These are phyloP conservation scores for Cadophora sp. DNA, from an alignment of 2,329 filamentous ascomycete genomes.

Conservation along the genomic window DNA sequence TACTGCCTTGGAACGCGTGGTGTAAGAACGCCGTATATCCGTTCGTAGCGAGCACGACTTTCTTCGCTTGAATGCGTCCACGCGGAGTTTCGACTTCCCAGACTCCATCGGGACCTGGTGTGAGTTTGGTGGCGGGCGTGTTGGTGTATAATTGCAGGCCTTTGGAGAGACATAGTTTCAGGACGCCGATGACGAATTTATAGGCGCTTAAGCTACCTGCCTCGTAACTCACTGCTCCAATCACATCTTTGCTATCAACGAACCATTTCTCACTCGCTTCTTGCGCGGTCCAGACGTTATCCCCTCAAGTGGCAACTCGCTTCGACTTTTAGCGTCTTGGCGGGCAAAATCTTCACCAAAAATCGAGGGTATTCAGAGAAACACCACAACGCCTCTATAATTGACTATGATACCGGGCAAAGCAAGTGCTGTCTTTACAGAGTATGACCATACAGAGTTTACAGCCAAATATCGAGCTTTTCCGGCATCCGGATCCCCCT, in stretches of 20 bases:
- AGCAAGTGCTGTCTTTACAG: too few relatives aligned
- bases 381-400: too few relatives aligned
- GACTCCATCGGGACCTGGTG: slow-evolving; percentile 28
- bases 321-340: too few relatives aligned
- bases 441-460: too few relatives aligned
- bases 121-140: slow-evolving; percentile 35
- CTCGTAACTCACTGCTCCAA: slow-evolving; percentile 40
- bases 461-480: too few relatives aligned
- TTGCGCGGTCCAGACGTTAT: slow-evolving; percentile 49
- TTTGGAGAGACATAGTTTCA: slow-evolving; percentile 34
- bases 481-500: too few relatives aligned
- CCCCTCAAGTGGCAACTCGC: too few relatives aligned
- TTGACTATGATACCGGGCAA: too few relatives aligned
- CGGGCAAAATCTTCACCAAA: too few relatives aligned
- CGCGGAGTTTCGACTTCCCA: slow-evolving; percentile 52
- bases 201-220: slow-evolving; percentile 50
- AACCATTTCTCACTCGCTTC: slow-evolving; percentile 52
- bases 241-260: slow-evolving; percentile 37
- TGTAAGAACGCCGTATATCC: slow-evolving; percentile 56
- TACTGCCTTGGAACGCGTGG: slow-evolving; percentile 48
- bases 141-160: slow-evolving; percentile 41
- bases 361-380: too few relatives aligned
- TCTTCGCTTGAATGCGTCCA: slow-evolving; percentile 50
- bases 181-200: slow-evolving; percentile 37
- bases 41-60: slow-evolving; percentile 60